A percentile compares a stretch with the other conserved stretches of the same genome.
phyloP scores from a whole-genome alignment of 768 basidiomycete species.

The Amanita muscaria region DNA sequence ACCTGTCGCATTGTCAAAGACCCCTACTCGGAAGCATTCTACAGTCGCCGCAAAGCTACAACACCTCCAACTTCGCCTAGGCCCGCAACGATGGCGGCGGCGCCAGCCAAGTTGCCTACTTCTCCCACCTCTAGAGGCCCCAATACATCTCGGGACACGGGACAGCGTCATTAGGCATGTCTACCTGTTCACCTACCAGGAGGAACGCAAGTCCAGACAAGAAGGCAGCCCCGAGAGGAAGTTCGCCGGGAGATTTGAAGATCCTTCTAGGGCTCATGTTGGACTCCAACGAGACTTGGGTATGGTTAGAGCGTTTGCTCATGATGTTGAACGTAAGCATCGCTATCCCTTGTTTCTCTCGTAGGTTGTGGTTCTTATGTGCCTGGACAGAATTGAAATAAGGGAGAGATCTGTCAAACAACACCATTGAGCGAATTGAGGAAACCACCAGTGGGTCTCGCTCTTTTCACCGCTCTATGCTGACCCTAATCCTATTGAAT shows the following conservation, averaged over 20 bases:
- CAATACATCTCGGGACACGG: slow-evolving; percentile 19
- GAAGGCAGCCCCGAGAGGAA: slow-evolving; percentile 33
- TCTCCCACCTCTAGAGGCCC: slow-evolving; percentile 13
- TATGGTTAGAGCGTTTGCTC: slow-evolving; percentile 83
- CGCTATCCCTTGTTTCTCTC: neutral
- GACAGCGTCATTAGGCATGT: slow-evolving; percentile 28
- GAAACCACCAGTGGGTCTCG: too few species aligned
- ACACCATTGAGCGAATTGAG: slow-evolving; percentile 64
- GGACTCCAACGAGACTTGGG: slow-evolving; percentile 66
- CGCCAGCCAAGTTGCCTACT: slow-evolving; percentile 11
- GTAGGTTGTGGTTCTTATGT: too few species aligned
- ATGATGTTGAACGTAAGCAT: slow-evolving; percentile 69
- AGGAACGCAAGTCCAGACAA: slow-evolving; percentile 1
- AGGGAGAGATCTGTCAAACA: slow-evolving; percentile 69
- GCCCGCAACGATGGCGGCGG: slow-evolving; percentile 10
- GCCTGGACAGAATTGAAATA: slow-evolving; percentile 75
- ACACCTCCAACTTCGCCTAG: slow-evolving; percentile 1
- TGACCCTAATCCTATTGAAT: too few species aligned
- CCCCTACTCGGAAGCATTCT: too few species aligned
- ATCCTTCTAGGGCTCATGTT: slow-evolving; percentile 68
- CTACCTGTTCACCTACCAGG: too few species aligned
- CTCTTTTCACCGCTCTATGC: too few species aligned
- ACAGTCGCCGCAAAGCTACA: neutral
- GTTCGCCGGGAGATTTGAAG: slow-evolving; percentile 65
- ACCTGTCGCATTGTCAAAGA: neutral